These are phyloP conservation scores for Tylopilus sp. DNA, from an alignment of 768 basidiomycete species.

Conservation along the genomic window DNA sequence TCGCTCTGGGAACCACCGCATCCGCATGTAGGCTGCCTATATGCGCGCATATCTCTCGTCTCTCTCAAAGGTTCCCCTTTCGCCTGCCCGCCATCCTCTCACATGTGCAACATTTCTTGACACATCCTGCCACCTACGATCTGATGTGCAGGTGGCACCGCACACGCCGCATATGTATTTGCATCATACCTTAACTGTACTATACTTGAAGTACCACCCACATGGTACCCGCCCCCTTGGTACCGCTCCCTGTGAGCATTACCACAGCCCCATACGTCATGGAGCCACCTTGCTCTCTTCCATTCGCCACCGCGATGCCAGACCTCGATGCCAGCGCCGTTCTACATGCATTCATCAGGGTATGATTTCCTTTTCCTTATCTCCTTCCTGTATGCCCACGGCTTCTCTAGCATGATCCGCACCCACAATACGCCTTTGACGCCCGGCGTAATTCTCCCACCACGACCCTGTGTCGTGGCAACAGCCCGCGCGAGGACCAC, in stretches of 20 bases:
- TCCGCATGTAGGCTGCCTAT: constrained; percentile 10
- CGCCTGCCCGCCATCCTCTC: constrained; percentile 9
- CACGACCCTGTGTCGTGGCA: constrained; percentile 58
- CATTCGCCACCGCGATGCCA: constrained; percentile 19
- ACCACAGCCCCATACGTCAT: constrained; percentile 26
- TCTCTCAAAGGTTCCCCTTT: constrained; percentile 7
- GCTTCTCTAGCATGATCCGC: constrained; percentile 27
- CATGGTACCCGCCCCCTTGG: constrained; percentile 7
- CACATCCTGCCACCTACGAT: constrained; percentile 9
- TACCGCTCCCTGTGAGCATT: constrained; percentile 2
- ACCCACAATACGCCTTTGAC: constrained; percentile 58
- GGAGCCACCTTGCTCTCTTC: constrained; percentile 7
- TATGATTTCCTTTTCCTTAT: constrained; percentile 19
- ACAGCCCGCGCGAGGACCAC: constrained; percentile 30
- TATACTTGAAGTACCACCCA: constrained; percentile 17
- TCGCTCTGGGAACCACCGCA: constrained; percentile 20
- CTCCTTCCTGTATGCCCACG: constrained; percentile 1
- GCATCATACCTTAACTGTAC: constrained; percentile 27
- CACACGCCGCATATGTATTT: constrained; percentile 24
- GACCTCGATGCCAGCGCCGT: constrained; percentile 26
- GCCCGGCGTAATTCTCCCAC: constrained; percentile 53
- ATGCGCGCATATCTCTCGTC: constrained; percentile 1
- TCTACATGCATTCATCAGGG: constrained; percentile 43
- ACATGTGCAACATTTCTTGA: constrained; percentile 11
- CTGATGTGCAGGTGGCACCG: constrained; percentile 6